Base-by-base conservation (phyloP, 192 early-diverging fungal species). In the Allomyces arbusculus region DNA sequence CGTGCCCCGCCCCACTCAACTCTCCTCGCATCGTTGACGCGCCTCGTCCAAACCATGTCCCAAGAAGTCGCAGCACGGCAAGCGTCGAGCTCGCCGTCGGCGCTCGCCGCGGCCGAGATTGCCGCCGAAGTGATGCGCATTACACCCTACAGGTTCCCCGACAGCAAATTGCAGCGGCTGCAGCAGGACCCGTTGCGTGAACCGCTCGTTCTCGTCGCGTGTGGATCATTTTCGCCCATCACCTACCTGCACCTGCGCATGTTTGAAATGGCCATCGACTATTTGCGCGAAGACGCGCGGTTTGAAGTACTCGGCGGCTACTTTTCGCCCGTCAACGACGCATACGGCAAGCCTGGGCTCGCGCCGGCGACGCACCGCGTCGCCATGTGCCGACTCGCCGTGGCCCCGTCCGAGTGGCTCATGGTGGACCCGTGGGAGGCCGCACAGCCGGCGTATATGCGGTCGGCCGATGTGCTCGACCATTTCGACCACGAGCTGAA, bases 191-290 rank as follows among this genome's bases (percentile, higher is more conserved):
- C 78, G n/a, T 72, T 66, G 19, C 89, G 86, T 71, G 82, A 73
- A 11, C 94, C 96, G 16, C 78, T 95, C 14, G 92, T 95, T 6
- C 79, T 95, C 24, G 88, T 99, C 19, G 94, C 89, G 7, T 99
- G 96, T 70, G 96, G 96, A 12, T 97, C 93, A 1, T 99, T 88
- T 75, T 94, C 91, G 3, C 96, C 96, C 12, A 87, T 99, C 55
- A 99, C 96, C 6, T 92, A 97, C 73, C 80, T 97, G 23, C 96
- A 99, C 66, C 77, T 99, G 64, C 88, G 96, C 67, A 95, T 99
- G 88, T 99, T 99, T 83, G 87, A 99, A 72, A 96, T 99, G 91
- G 94, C 92, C 1, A 79, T 80, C n/a, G 96, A 97, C 71, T 83
- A 92, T 63, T 78, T 97, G 69, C 65, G 65, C 24, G 82, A 88